These are phyloP conservation scores for Parietaria judaica DNA, from an alignment of 306 rosid genomes.

Conservation along the genomic window DNA sequence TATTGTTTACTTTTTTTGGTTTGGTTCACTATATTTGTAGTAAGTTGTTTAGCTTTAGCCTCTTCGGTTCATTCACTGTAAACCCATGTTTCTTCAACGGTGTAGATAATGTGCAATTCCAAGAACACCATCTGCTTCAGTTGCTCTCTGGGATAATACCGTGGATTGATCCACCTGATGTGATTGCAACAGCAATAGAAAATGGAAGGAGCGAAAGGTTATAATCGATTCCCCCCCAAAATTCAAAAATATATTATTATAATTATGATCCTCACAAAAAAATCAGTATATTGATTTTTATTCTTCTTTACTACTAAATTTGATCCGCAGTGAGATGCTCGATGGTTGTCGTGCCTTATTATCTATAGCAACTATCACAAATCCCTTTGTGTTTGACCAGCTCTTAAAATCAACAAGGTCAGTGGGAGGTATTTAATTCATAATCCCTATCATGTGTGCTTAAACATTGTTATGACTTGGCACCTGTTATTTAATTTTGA, in stretches of 20 bases:
- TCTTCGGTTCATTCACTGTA: no score
- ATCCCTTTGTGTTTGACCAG: constrained; percentile 60
- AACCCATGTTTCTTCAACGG: constrained; percentile 14
- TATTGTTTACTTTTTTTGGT: no score
- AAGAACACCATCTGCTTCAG: constrained; percentile 67
- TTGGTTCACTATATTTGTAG: no score
- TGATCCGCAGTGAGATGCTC: constrained; percentile 75
- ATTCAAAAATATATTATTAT: no score
- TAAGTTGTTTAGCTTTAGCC: no score
- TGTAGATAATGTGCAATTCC: constrained; percentile 67
- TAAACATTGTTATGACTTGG: not conserved
- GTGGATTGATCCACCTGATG: constrained; percentile 94
- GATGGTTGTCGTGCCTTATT: constrained; percentile 94
- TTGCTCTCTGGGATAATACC: constrained; percentile 73
- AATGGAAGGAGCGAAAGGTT: constrained; percentile 85
- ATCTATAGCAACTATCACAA: constrained; percentile 69
- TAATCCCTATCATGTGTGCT: not conserved
- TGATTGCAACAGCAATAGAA: constrained; percentile 65
- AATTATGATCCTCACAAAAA: constrained; percentile 4
- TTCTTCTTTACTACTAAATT: constrained; percentile 7
- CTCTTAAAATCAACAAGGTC: constrained; percentile 68
- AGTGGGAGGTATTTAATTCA: constrained; percentile 4
- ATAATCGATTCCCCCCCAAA: not conserved
- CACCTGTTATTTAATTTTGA: constrained; percentile 13
- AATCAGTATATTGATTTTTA: not conserved